Conservation (phyloP, 1,284 basidiomycete species). For the Neolentinus lepideus region DNA sequence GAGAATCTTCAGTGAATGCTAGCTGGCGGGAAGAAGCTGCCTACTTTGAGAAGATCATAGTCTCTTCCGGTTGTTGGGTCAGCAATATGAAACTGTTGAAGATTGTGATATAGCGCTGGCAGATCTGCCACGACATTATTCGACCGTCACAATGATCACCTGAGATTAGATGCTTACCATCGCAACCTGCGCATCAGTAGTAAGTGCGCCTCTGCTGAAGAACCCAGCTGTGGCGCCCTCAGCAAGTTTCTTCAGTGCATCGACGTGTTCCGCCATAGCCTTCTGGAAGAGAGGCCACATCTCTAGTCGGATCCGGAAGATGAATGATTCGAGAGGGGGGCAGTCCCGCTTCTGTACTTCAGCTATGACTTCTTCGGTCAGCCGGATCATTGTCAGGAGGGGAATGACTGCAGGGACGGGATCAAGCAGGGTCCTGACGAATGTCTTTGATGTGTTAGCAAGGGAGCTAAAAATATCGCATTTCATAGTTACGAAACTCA, state of each 20-base stretch:
- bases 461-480: conserved; percentile 11
- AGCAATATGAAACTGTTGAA: conserved; percentile 78
- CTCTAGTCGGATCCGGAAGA: conserved; percentile 72
- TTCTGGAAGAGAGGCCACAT: conserved; percentile 93
- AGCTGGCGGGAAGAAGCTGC: conserved; percentile 14
- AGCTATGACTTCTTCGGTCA: conserved; percentile 71
- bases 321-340: conserved; percentile 70
- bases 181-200: conserved; percentile 64
- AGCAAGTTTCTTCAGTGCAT: conserved; percentile 74
- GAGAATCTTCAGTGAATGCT: neutral
- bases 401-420: conserved; percentile 66
- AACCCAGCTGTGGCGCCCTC: conserved; percentile 62
- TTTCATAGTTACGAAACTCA: conserved; percentile 18
- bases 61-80: conserved; percentile 81
- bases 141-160: neutral
- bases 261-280: conserved; percentile 77
- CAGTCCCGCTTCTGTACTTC: conserved; percentile 74
- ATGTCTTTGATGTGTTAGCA: conserved; percentile 44
- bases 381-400: conserved; percentile 81
- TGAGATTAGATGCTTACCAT: conserved; percentile 34
- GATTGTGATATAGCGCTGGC: conserved; percentile 65
- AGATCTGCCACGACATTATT: conserved; percentile 24
- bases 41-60: conserved; percentile 92
- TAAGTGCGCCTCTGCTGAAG: conserved; percentile 53
- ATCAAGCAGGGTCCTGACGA: conserved; percentile 57